Base-by-base conservation (phyloP, 2,329 filamentous ascomycete species). In the Blumeria graminis region DNA sequence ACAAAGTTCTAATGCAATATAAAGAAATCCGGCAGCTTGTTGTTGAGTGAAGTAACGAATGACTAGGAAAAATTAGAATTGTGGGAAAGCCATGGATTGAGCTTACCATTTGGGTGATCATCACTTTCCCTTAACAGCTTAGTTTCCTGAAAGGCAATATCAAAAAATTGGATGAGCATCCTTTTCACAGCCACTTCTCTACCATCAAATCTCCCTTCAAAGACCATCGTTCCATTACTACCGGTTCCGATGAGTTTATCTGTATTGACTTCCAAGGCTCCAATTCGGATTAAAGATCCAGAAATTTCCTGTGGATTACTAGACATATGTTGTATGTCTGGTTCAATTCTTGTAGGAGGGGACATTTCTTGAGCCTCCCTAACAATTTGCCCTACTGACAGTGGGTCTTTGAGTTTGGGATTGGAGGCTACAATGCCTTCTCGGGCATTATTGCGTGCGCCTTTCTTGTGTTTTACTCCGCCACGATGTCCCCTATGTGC, bases 191-290 rank as follows among this genome's bases (percentile, higher is more conserved):
- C 92, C 32, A 98, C 90, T 48, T 89, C 84, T 55, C 89, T 82
- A 28, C 88, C 88, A 67, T 94, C 92, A 67, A 94, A 96, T 56
- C 82, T 86, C n/a, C 92, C 92, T 53, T 86, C 83, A 68, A 92
- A 96, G 0, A 98, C 92, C 56, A 93, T 81, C 0, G 92, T 98
- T n/a, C 92, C 92, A 65, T 95, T 94, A 68, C 90, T 96, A 56
- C 92, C 92, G 58, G 86, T 82, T 22, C 80, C 80, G 34, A 84
- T 72, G 60, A 81, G 76, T 62, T 76, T 72, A 50, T 81, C 75
- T 48, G 76, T 75, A 60, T 82, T 75, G 55, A 83, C 79, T 62
- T 81, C 76, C 1, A 84, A 75, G 57, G 75, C 78, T 34, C 77
- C 78, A 66, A 83, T 79, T 56, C 73, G 75, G 61, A 81, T 72